Evolutionary conservation across 148 eudicot species (phyloP), one percentile per base, ranked within the genome.

Genomic region (Rhododendron simsii): DNA sequence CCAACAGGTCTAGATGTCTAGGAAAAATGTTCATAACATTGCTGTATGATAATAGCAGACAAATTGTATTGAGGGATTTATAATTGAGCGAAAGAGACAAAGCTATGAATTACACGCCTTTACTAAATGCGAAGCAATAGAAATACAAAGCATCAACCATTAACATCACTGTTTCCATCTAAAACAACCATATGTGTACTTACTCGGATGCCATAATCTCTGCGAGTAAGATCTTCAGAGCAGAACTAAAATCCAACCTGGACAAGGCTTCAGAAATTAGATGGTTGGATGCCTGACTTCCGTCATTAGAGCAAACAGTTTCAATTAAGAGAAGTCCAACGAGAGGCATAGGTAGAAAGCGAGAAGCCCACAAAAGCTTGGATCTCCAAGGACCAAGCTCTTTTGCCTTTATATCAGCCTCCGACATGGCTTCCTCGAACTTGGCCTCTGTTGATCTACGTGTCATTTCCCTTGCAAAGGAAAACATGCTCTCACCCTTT

Each of bases 391-490:
- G 98, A 87, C 92, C 96, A 79, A 93, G 93, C 81, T 94, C 92
- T 89, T 94, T 96, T 53, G 95, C 92, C 83, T 89, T 86, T 79
- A 89, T 81, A 84, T 91, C 67, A 51, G 93, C 89, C 88, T 95
- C 93, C 86, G 94, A 90, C 86, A 94, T 87, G 82, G 95, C 99
- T 87, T 97, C 93, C 88, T 97, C 93, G 82, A 97, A 90, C 84
- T 94, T 87, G 82, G 95, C 98, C 87, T 97, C 93, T 41, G 98
- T 93, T 57, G 98, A 95, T 89, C 87, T 92, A 81, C 93, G 90
- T 74, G 98, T 95, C 95, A 95, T 94, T 86, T 97, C 99, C 87
- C 95, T 93, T 81, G 99, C 99, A 92, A 97, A 95, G 77, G 98
- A 90, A 83, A 95, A 94, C 83, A 97, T 69, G 86, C 95, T 93